Conservation (phyloP, 2,329 filamentous ascomycete species). For the Neopestalotiopsis sp. region DNA sequence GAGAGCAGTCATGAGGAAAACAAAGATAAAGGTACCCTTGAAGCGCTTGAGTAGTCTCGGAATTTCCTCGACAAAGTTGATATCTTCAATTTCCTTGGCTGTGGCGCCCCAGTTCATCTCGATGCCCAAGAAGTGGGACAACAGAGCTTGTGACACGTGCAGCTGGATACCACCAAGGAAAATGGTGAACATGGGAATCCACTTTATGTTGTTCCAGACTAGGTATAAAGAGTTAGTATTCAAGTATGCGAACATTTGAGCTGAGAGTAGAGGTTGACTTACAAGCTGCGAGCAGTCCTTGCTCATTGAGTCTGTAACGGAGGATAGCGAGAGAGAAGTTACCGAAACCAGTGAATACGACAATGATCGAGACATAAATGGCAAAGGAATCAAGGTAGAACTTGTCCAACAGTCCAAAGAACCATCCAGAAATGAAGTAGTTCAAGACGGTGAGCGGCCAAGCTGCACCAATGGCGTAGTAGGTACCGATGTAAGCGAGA, state of each 20-base stretch:
- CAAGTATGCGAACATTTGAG: too few species aligned
- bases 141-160: conserved; percentile 46
- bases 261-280: conserved; percentile 26
- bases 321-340: conserved; percentile 58
- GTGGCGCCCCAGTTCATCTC: conserved; percentile 46
- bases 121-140: conserved; percentile 48
- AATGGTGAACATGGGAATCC: conserved; percentile 46
- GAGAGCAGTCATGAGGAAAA: conserved; percentile 32
- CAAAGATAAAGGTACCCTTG: conserved; percentile 40
- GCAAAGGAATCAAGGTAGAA: conserved; percentile 68
- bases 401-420: conserved; percentile 53
- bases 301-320: conserved; percentile 62
- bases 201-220: conserved; percentile 62
- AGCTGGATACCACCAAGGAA: conserved; percentile 50
- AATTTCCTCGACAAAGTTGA: conserved; percentile 40
- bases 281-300: conserved; percentile 49
- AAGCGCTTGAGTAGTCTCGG: conserved; percentile 37
- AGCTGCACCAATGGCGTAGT: conserved; percentile 78
- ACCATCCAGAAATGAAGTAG: conserved; percentile 80
- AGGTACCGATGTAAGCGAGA: conserved; percentile 79
- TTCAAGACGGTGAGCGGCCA: conserved; percentile 77
- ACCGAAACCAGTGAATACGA: conserved; percentile 39
- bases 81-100: conserved; percentile 39
- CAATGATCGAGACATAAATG: conserved; percentile 39
- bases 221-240: conserved; percentile 6